Conservation (phyloP, 2,329 filamentous ascomycete species). For the Fusarium sp. region DNA sequence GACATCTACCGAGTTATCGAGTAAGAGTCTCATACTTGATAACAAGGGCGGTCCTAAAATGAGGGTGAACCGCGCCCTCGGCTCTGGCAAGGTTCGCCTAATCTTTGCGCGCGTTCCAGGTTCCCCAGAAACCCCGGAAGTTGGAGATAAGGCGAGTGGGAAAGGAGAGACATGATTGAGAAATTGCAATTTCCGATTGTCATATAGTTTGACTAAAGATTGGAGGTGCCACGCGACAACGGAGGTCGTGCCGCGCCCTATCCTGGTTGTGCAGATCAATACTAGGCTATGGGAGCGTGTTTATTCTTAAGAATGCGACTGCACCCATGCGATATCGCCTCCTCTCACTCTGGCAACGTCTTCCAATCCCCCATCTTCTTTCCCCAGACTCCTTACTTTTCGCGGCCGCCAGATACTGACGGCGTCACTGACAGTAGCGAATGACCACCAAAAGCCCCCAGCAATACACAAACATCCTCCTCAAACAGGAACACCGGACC, state of each 20-base stretch:
- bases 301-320: background rate
- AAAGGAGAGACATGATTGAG: background rate
- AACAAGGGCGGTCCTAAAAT: background rate
- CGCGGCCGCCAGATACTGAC: background rate
- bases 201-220: background rate
- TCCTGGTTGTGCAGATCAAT: background rate
- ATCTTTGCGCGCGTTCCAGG: background rate
- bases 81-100: slow-evolving; percentile 2
- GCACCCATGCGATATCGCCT: background rate
- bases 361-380: background rate
- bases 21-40: background rate
- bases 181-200: background rate
- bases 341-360: background rate
- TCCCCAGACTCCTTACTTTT: background rate
- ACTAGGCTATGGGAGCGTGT: background rate
- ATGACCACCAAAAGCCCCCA: slow-evolving; percentile 20
- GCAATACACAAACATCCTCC: slow-evolving; percentile 28
- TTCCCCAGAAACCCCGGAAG: slow-evolving; percentile 29
- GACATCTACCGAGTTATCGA: background rate
- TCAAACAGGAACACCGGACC: slow-evolving; percentile 19
- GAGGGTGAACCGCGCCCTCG: background rate
- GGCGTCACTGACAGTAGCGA: background rate
- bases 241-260: background rate
- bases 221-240: background rate
- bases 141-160: slow-evolving; percentile 12